These are phyloP conservation scores for Lomentospora prolificans DNA, from an alignment of 2,329 filamentous ascomycete genomes.

Conservation along the genomic window DNA sequence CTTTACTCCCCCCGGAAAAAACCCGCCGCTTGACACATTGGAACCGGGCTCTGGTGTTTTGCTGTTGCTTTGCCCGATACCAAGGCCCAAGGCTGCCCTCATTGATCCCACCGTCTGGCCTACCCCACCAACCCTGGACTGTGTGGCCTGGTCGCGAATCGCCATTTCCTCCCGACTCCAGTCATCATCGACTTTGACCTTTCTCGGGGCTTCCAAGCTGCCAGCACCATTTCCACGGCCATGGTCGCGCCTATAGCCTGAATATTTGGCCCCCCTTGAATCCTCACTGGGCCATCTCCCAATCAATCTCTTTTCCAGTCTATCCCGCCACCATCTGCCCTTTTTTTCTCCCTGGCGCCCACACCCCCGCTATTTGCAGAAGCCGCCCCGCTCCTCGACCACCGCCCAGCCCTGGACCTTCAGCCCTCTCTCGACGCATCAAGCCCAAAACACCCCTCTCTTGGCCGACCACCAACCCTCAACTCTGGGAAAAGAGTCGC, in stretches of 20 bases:
- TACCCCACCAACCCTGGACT: neutral
- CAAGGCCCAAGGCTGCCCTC: neutral
- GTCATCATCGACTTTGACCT: neutral
- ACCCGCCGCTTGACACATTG: too few relatives aligned
- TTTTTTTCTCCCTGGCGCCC: neutral
- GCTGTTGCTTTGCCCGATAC: neutral
- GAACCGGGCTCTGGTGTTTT: neutral
- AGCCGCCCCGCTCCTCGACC: too few relatives aligned
- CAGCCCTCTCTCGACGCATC: neutral
- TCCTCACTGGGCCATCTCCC: neutral
- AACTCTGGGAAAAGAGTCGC: neutral
- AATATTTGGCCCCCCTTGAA: neutral
- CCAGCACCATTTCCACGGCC: neutral
- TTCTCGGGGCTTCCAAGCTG: neutral
- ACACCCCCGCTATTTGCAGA: neutral
- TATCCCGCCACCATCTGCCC: neutral
- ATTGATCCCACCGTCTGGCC: neutral
- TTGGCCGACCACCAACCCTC: neutral
- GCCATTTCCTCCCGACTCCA: neutral
- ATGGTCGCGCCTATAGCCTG: neutral
- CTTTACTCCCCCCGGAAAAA: too few relatives aligned
- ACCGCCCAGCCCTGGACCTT: neutral
- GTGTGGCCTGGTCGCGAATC: neutral
- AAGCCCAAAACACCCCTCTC: neutral
- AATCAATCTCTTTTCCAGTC: neutral